A percentile compares a stretch with the other conserved stretches of the same genome.
These are phyloP conservation scores for Pisolithus tinctorius DNA, from an alignment of 768 basidiomycete genomes.

Conservation along the genomic window DNA sequence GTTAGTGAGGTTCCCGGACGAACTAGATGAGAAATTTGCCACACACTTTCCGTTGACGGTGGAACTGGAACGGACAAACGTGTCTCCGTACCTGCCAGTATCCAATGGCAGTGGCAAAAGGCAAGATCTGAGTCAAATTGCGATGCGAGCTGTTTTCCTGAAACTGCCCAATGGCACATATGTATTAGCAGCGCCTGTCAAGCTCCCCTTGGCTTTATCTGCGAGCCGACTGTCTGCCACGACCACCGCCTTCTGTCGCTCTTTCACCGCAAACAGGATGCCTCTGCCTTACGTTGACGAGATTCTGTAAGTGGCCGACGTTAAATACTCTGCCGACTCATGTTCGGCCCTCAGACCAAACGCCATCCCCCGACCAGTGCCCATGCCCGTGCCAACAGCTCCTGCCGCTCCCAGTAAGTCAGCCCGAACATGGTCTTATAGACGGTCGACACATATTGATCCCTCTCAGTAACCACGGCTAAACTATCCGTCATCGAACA, in stretches of 20 bases:
- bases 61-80: neutral
- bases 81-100: neutral
- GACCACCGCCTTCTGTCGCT: neutral
- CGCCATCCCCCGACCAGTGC: constrained; percentile 5
- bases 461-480: constrained; percentile 1
- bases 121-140: neutral
- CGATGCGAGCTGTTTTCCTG: neutral
- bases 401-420: constrained; percentile 7
- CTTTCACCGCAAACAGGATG: constrained; percentile 5
- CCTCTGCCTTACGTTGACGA: constrained; percentile 7
- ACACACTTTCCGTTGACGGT: neutral
- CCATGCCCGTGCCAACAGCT: constrained; percentile 2
- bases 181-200: constrained; percentile 6
- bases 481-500: constrained; percentile 55
- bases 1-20: constrained; percentile 1
- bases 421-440: neutral
- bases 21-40: neutral
- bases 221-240: constrained; percentile 1
- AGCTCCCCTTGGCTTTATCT: neutral
- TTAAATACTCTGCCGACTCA: neutral
- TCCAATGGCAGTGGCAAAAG: neutral
- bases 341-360: constrained; percentile 6
- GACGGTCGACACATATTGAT: neutral
- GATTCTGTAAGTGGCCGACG: constrained; percentile 11
- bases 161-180: neutral